These are phyloP conservation scores for Dimocarpus longan DNA, from an alignment of 345 rosid species.

Conservation along the genomic window DNA sequence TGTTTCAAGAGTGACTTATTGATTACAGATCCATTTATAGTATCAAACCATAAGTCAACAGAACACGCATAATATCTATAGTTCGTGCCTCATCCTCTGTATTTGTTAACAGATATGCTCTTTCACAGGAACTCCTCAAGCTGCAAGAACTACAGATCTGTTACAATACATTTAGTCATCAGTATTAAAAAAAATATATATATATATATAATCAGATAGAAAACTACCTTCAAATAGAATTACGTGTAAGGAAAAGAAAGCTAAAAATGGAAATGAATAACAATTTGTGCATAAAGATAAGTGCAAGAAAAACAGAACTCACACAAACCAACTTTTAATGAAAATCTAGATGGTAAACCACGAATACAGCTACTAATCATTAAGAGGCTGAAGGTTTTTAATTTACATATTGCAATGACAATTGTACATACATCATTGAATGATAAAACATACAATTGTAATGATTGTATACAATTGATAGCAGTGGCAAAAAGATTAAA, in stretches of 20 bases:
- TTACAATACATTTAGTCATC: constrained; percentile 29
- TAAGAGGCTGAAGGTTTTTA: neutral
- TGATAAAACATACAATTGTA: neutral
- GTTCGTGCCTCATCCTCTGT: constrained; percentile 98
- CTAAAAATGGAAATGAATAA: neutral
- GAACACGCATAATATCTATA: constrained; percentile 78
- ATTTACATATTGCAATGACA: neutral
- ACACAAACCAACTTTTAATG: neutral
- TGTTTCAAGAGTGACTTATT: constrained; percentile 69
- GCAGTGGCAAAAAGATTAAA: neutral
- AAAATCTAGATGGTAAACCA: neutral
- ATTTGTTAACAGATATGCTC: constrained; percentile 78
- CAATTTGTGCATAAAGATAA: neutral
- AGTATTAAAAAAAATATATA: too few relatives aligned
- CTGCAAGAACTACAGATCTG: constrained; percentile 98
- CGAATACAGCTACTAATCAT: neutral
- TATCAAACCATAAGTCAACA: constrained; percentile 76
- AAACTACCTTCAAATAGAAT: neutral
- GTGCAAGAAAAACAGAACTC: neutral
- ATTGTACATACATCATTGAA: neutral
- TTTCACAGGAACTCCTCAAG: constrained; percentile 85
- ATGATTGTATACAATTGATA: neutral
- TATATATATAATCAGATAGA: too few relatives aligned
- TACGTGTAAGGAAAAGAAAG: neutral
- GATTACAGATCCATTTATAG: constrained; percentile 49